Evolutionary conservation across 2,329 filamentous ascomycete species (phyloP).

Genomic region (Rhinocladiella similis): DNA sequence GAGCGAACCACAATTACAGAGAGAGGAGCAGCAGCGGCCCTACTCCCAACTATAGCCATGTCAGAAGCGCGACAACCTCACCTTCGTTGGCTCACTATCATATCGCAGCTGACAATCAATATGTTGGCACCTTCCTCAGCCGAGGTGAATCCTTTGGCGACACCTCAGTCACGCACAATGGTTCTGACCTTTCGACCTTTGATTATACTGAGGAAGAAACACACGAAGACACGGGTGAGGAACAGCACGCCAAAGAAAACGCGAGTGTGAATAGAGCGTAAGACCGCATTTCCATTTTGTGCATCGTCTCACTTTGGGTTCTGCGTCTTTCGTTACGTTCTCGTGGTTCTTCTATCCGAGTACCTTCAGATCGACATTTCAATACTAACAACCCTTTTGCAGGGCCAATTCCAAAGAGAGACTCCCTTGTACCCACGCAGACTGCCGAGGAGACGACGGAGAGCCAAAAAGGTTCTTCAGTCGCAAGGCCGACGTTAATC

Average conservation of each 20-base stretch:
- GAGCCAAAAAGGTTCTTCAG: conserved; percentile 36
- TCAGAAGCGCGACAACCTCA: neutral
- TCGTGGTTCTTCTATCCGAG: too few relatives aligned
- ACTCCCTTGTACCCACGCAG: conserved; percentile 27
- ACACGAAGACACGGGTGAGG: too few relatives aligned
- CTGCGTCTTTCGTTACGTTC: too few relatives aligned
- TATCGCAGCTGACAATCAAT: neutral
- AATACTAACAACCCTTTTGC: neutral
- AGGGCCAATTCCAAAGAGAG: neutral
- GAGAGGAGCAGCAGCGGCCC: neutral
- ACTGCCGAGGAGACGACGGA: conserved; percentile 30
- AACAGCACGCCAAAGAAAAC: too few relatives aligned
- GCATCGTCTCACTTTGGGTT: too few relatives aligned
- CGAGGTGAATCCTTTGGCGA: neutral
- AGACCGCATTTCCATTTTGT: too few relatives aligned
- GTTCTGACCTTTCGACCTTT: too few relatives aligned
- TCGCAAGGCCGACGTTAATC: conserved; percentile 51
- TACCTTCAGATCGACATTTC: too few relatives aligned
- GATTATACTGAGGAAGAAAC: too few relatives aligned
- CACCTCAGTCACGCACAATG: too few relatives aligned
- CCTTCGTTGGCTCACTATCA: neutral
- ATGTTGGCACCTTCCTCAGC: neutral
- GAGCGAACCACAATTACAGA: neutral
- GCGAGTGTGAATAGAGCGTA: too few relatives aligned
- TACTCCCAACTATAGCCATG: neutral